These are phyloP conservation scores for Aspergillus homomorphus DNA, from an alignment of 495 filamentous ascomycete species.

Conservation along the genomic window DNA sequence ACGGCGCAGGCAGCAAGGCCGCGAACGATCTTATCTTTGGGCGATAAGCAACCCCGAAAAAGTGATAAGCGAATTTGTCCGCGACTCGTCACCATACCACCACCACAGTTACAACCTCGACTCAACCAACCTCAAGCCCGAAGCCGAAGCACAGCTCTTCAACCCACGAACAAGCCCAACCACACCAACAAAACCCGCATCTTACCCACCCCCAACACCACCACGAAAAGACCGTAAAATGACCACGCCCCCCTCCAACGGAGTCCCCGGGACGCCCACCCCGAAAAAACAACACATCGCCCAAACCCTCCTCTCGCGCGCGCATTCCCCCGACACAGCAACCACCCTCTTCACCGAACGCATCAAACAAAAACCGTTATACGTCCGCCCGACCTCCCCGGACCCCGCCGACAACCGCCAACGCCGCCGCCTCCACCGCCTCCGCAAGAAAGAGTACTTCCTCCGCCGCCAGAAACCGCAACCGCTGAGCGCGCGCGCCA, in stretches of 20 bases:
- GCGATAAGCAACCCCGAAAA: no score
- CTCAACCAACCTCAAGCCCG: neutral
- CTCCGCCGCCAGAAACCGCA: slow-evolving; percentile 63
- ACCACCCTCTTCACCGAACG: slow-evolving; percentile 72
- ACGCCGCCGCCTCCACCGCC: slow-evolving; percentile 56
- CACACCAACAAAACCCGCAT: neutral
- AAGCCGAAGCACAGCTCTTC: neutral
- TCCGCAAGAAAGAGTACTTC: slow-evolving; percentile 53
- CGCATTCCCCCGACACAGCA: slow-evolving; percentile 69
- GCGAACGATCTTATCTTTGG: no score
- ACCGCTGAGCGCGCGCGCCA: slow-evolving; percentile 77
- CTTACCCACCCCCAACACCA: neutral
- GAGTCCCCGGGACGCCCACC: no score
- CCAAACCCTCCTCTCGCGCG: slow-evolving; percentile 64
- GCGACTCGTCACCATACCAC: no score
- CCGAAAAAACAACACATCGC: slow-evolving; percentile 51
- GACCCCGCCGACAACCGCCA: slow-evolving; percentile 58
- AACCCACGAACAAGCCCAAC: neutral
- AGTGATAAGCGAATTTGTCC: no score
- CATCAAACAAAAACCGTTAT: slow-evolving; percentile 77
- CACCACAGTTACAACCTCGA: neutral
- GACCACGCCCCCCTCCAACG: no score
- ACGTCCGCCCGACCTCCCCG: slow-evolving; percentile 69
- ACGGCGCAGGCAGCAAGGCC: no score
- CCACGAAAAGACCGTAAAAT: slow-evolving; percentile 16